Conservation (phyloP, 805 yeast species). For the Saccharomycopsis vini region DNA sequence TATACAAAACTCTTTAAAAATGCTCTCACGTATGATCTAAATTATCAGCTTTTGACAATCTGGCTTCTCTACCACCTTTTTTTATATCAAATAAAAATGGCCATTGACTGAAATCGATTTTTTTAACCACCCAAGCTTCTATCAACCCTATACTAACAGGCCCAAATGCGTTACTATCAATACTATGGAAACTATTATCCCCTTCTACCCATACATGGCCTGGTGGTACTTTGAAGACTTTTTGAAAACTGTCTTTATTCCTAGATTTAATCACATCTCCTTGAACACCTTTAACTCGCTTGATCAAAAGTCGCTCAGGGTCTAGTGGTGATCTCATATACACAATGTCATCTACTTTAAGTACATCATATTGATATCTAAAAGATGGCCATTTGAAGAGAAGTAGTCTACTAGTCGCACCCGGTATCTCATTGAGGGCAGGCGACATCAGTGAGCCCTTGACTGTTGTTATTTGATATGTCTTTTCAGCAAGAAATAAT, state of each 20-base stretch:
- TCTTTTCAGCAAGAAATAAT: neutral
- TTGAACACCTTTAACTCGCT: conserved; percentile 66
- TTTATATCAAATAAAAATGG: conserved; percentile 34
- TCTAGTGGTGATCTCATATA: conserved; percentile 73
- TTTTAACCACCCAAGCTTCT: conserved; percentile 75
- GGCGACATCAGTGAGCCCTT: conserved; percentile 86
- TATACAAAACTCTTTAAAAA: no score
- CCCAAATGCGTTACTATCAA: conserved; percentile 84
- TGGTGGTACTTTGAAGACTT: conserved; percentile 50
- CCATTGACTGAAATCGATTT: conserved; percentile 29
- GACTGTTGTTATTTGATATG: conserved; percentile 11
- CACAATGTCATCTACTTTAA: conserved; percentile 59
- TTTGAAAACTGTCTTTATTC: conserved; percentile 28
- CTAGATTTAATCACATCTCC: conserved; percentile 62
- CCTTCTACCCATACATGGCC: conserved; percentile 95
- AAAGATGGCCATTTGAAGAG: conserved; percentile 57
- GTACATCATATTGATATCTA: no score
- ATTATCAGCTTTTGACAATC: no score
- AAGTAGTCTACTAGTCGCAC: conserved; percentile 41
- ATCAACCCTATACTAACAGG: conserved; percentile 78
- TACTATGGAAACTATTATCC: conserved; percentile 67
- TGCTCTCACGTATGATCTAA: no score
- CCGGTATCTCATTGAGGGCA: conserved; percentile 63
- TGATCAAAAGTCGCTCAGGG: conserved; percentile 67
- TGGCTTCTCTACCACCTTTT: conserved; percentile 43